Conservation (phyloP, 1,284 basidiomycete species). For the Caloboletus inedulis region DNA sequence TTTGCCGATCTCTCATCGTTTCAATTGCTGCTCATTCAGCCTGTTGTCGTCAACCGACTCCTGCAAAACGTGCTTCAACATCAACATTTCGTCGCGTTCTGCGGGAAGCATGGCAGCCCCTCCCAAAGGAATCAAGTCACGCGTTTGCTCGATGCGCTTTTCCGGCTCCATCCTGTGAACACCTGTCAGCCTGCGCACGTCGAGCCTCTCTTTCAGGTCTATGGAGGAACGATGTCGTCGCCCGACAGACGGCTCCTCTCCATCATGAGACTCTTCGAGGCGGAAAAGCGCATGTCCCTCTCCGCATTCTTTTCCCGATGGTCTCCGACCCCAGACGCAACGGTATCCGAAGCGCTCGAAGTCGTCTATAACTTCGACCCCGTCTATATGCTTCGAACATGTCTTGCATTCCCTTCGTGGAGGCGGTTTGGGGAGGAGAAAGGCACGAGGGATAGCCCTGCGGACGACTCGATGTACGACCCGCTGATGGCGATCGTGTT, state of each 20-base stretch:
- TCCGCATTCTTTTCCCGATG: constrained; percentile 60
- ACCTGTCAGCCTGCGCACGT: constrained; percentile 82
- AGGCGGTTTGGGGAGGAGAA: constrained; percentile 42
- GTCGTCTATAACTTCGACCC: constrained; percentile 73
- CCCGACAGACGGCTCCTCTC: constrained; percentile 68
- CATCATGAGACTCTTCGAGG: constrained; percentile 79
- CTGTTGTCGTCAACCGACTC: constrained; percentile 59
- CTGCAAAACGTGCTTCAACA: constrained; percentile 64
- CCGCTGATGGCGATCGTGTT: constrained; percentile 76
- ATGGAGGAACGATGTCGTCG: constrained; percentile 64
- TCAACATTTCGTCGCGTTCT: constrained; percentile 50
- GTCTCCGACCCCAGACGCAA: constrained; percentile 47
- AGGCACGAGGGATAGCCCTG: constrained; percentile 16
- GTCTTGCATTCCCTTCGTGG: constrained; percentile 68
- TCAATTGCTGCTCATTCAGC: constrained; percentile 35
- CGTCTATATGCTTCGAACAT: constrained; percentile 66
- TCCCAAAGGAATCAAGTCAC: constrained; percentile 46
- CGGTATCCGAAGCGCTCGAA: constrained; percentile 53
- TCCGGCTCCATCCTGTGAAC: constrained; percentile 71
- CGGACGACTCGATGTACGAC: constrained; percentile 65
- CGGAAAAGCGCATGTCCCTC: constrained; percentile 63
- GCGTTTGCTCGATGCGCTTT: constrained; percentile 60
- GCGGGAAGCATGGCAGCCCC: constrained; percentile 24
- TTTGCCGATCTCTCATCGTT: background rate
- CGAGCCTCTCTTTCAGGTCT: constrained; percentile 70